These are phyloP conservation scores for Phytophthora capsici DNA, from an alignment of 352 stramenopile genomes.

Conservation along the genomic window DNA sequence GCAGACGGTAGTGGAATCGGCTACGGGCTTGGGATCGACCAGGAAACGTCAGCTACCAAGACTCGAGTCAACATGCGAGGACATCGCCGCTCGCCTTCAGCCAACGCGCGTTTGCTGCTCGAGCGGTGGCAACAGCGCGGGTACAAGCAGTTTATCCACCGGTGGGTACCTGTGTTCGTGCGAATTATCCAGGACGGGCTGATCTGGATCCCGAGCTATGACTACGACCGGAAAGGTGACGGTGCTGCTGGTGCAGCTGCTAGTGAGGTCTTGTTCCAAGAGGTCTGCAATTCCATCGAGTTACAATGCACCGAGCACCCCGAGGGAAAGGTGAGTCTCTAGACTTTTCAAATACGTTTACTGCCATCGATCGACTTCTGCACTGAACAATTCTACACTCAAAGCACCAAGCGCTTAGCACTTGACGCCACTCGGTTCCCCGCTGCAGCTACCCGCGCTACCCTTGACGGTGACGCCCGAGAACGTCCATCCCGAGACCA, in stretches of 20 bases:
- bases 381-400: conserved; percentile 21
- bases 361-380: conserved; percentile 7
- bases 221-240: conserved; percentile 70
- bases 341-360: conserved; percentile 17
- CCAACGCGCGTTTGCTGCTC: conserved; percentile 41
- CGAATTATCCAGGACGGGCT: conserved; percentile 70
- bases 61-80: conserved; percentile 14
- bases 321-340: conserved; percentile 11
- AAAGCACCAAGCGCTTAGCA: conserved; percentile 18
- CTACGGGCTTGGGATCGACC: conserved; percentile 69
- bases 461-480: conserved; percentile 31
- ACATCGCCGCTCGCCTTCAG: conserved; percentile 43
- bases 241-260: conserved; percentile 18
- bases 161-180: conserved; percentile 69
- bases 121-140: conserved; percentile 61
- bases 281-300: conserved; percentile 36
- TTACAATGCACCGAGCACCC: conserved; percentile 20
- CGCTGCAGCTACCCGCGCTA: conserved; percentile 28
- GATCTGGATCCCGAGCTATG: conserved; percentile 80
- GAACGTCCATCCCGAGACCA: conserved; percentile 36
- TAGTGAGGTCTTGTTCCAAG: conserved; percentile 31
- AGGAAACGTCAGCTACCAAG: conserved; percentile 40
- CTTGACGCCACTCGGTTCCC: conserved; percentile 33
- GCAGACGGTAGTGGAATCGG: conserved; percentile 67
- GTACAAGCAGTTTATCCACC: conserved; percentile 83